Percentiles rank a stretch among this genome's conserved stretches.
Conservation (phyloP, 2,329 filamentous ascomycete genomes). For the Fonsecaea multimorphosa region DNA sequence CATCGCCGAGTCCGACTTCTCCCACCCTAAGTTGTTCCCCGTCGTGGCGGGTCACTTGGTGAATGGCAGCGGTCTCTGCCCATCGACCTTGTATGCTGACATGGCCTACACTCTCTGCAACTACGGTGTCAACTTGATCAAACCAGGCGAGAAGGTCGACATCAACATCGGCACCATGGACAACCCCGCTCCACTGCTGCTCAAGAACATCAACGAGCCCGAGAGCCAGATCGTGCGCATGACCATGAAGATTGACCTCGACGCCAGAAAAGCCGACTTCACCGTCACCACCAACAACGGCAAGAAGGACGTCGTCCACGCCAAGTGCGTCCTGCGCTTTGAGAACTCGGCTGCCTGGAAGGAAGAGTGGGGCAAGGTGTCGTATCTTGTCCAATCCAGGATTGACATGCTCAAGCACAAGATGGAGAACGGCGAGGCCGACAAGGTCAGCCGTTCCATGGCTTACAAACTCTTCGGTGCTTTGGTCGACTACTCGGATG, state of each 20-base stretch:
- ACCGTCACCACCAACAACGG: conserved; percentile 38
- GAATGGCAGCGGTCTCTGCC: conserved; percentile 70
- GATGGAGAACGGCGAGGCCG: conserved; percentile 41
- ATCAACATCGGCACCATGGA: conserved; percentile 42
- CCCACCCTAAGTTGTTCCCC: conserved; percentile 66
- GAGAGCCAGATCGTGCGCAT: conserved; percentile 38
- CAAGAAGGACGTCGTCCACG: conserved; percentile 41
- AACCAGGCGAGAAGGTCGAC: conserved; percentile 39
- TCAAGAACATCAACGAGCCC: conserved; percentile 40
- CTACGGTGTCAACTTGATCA: conserved; percentile 51
- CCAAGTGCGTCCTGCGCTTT: conserved; percentile 43
- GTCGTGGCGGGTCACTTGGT: conserved; percentile 70
- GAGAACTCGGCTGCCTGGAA: conserved; percentile 41
- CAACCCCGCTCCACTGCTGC: conserved; percentile 38
- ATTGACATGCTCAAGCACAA: conserved; percentile 44
- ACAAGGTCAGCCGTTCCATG: conserved; percentile 44
- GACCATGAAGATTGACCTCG: conserved; percentile 38
- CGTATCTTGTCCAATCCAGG: conserved; percentile 44
- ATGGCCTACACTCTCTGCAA: conserved; percentile 70
- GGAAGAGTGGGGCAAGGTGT: conserved; percentile 41
- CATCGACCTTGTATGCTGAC: conserved; percentile 68
- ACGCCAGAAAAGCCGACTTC: conserved; percentile 39
- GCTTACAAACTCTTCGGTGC: conserved; percentile 48
- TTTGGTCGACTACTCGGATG: conserved; percentile 45
- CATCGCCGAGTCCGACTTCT: conserved; percentile 70